Evolutionary conservation across 257 asterid genomes (phyloP).

Genomic region (Primulina huaijiensis): DNA sequence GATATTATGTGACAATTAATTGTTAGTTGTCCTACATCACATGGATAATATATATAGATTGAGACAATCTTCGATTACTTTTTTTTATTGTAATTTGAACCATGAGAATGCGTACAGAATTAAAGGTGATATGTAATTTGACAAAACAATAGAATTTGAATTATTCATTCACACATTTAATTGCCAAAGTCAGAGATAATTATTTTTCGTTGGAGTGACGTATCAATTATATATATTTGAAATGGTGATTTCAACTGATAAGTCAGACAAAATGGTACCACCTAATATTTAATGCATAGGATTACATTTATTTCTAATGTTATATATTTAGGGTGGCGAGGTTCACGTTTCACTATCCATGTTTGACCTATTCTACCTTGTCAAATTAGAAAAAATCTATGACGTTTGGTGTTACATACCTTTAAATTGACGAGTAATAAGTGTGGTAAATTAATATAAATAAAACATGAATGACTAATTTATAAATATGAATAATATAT

Average conservation of each 20-base stretch:
- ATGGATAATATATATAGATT: no score
- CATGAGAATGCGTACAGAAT: constrained; percentile 1
- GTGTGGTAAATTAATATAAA: no score
- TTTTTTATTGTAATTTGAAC: not conserved
- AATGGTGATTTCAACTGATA: constrained; percentile 15
- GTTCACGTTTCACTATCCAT: constrained; percentile 19
- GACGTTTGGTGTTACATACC: no score
- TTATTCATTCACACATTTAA: not conserved
- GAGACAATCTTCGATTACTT: no score
- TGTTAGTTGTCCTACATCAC: no score
- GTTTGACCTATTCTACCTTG: not conserved
- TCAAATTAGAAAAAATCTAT: not conserved
- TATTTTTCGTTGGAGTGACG: constrained; percentile 23
- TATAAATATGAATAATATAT: no score
- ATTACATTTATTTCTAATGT: constrained; percentile 8
- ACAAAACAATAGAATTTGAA: not conserved
- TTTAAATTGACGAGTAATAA: no score
- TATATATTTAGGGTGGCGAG: not conserved
- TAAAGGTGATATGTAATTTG: not conserved
- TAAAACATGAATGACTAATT: no score
- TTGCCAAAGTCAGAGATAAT: constrained; percentile 12
- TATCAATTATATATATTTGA: constrained; percentile 21
- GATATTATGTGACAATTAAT: no score
- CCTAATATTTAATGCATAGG: constrained; percentile 17
- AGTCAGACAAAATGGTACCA: constrained; percentile 31